phyloP scores from a whole-genome alignment of 2,329 filamentous ascomycete species.

The Aspergillus aculeatinus region DNA sequence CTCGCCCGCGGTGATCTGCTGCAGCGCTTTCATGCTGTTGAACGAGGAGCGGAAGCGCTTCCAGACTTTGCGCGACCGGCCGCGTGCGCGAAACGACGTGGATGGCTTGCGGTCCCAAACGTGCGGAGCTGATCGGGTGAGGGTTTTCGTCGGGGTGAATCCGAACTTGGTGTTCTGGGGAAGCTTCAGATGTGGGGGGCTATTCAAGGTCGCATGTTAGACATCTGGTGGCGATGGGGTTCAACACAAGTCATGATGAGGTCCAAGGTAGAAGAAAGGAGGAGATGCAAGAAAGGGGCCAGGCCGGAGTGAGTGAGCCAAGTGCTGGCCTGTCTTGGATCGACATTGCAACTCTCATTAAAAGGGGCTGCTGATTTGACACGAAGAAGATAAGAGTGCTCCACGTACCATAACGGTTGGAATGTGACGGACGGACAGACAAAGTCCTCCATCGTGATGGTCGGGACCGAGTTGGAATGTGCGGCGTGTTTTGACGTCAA shows the following conservation, averaged over 20 bases:
- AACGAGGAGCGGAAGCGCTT: constrained; percentile 44
- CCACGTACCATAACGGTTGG: constrained; percentile 1
- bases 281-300: background rate
- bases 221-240: background rate
- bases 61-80: constrained; percentile 47
- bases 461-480: constrained; percentile 4
- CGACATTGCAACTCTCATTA: background rate
- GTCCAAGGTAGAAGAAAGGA: background rate
- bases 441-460: constrained; percentile 7
- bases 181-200: constrained; percentile 3
- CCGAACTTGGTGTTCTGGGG: constrained; percentile 31
- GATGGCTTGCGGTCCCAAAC: constrained; percentile 48
- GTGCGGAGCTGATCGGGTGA: constrained; percentile 35
- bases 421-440: constrained; percentile 7
- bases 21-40: constrained; percentile 33
- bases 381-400: background rate
- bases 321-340: background rate
- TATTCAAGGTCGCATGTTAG: background rate
- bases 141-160: constrained; percentile 44
- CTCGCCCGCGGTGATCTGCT: constrained; percentile 23
- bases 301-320: background rate
- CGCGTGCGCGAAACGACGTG: constrained; percentile 39
- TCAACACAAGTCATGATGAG: background rate
- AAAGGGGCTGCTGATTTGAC: background rate
- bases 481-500: background rate